Percentiles rank a stretch among this genome's conserved stretches.
These are phyloP conservation scores for Aspergillus nomiae DNA, from an alignment of 2,329 filamentous ascomycete species.

Conservation along the genomic window DNA sequence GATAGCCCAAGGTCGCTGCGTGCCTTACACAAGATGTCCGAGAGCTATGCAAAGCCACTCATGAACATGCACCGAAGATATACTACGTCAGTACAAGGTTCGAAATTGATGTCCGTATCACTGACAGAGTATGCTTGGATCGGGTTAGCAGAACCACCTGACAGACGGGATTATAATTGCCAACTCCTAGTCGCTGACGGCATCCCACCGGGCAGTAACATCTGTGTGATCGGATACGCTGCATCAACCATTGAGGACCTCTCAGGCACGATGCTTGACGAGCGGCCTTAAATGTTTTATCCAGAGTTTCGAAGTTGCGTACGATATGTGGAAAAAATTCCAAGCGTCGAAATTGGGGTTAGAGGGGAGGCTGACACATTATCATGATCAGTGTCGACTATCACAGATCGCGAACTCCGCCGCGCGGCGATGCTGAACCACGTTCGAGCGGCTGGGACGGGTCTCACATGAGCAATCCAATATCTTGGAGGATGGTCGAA, in stretches of 20 bases:
- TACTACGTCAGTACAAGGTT: neutral
- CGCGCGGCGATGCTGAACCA: neutral
- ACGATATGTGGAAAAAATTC: neutral
- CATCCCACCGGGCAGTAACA: neutral
- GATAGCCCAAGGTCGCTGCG: too few relatives aligned
- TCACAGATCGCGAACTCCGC: neutral
- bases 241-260: neutral
- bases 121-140: neutral
- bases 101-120: neutral
- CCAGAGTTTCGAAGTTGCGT: neutral
- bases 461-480: neutral
- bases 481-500: neutral
- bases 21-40: too few relatives aligned
- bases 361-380: neutral
- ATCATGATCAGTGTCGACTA: neutral
- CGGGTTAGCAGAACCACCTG: neutral
- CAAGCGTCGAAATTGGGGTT: neutral
- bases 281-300: accelerated
- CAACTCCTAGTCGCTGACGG: neutral
- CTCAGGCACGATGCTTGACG: neutral
- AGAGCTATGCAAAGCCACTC: neutral
- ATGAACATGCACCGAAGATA: neutral
- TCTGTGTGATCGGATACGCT: neutral
- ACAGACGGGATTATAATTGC: neutral
- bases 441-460: neutral